phyloP scores from a whole-genome alignment of 2,329 filamentous ascomycete genomes.

The Cytospora piceicola region DNA sequence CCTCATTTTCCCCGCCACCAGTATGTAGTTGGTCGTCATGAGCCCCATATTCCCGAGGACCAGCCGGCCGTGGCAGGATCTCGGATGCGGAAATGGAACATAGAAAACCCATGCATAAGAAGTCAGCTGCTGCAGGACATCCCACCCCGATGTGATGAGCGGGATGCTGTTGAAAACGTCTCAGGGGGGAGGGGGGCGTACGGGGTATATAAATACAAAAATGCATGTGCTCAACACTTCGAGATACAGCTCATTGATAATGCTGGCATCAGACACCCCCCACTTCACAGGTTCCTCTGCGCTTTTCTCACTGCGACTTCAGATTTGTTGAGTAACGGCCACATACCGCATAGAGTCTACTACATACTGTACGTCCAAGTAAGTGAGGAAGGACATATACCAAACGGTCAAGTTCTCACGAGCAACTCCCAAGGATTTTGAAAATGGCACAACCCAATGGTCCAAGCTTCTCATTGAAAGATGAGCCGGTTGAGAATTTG shows the following conservation, averaged over 20 bases:
- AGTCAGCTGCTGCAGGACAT: neutral
- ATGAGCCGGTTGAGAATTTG: constrained; percentile 40
- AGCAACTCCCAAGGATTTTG: neutral
- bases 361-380: neutral
- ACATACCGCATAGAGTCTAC: neutral
- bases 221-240: neutral
- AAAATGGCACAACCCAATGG: constrained; percentile 8
- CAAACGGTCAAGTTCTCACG: neutral
- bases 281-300: neutral
- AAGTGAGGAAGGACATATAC: neutral
- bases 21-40: constrained; percentile 7
- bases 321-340: neutral
- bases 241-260: neutral
- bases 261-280: neutral
- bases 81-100: neutral
- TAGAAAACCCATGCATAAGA: neutral
- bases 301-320: neutral
- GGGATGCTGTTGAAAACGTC: too few relatives aligned
- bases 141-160: neutral
- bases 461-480: constrained; percentile 35
- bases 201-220: neutral
- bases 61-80: neutral
- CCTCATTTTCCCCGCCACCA: constrained; percentile 21
- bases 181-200: neutral
- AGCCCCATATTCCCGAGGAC: neutral